Percentiles rank a stretch among this genome's conserved stretches.
Evolutionary conservation across 805 yeast genomes (phyloP).

Genomic region (Candida sanyiensis): DNA sequence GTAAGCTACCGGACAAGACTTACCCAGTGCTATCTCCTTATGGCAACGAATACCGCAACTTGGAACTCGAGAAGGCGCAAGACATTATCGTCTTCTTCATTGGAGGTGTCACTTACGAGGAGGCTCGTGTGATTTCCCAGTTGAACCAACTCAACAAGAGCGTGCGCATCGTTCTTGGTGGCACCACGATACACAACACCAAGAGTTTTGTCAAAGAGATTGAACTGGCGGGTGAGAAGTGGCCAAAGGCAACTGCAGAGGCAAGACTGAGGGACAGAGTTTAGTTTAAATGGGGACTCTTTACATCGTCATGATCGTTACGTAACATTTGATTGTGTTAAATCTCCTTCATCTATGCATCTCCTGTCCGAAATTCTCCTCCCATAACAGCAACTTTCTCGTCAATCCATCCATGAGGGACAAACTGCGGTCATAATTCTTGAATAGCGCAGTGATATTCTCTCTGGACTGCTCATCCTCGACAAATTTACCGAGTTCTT

Average conservation of each 20-base stretch:
- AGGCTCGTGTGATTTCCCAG: constrained; percentile 75
- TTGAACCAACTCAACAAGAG: constrained; percentile 50
- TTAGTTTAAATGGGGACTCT: no score
- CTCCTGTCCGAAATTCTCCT: constrained; percentile 48
- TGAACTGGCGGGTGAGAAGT: constrained; percentile 32
- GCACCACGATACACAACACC: constrained; percentile 55
- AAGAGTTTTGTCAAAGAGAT: constrained; percentile 28
- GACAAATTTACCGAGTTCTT: constrained; percentile 41
- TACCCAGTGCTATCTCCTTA: constrained; percentile 41
- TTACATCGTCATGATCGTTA: no score
- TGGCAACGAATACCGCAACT: constrained; percentile 15
- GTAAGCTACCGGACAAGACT: constrained; percentile 28
- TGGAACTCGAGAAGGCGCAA: constrained; percentile 38
- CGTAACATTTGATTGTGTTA: no score
- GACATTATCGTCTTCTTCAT: constrained; percentile 68
- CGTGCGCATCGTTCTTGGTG: constrained; percentile 74
- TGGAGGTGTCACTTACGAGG: constrained; percentile 93
- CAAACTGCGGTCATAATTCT: constrained; percentile 54
- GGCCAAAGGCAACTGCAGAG: constrained; percentile 26
- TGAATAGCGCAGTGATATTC: constrained; percentile 38
- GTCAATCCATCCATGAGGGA: constrained; percentile 68
- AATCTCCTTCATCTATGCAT: constrained; percentile 9
- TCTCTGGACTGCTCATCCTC: constrained; percentile 35
- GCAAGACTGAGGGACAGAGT: constrained; percentile 13
- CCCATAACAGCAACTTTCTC: constrained; percentile 70